phyloP scores from a whole-genome alignment of 805 yeast species.

The Lachancea waltii region DNA sequence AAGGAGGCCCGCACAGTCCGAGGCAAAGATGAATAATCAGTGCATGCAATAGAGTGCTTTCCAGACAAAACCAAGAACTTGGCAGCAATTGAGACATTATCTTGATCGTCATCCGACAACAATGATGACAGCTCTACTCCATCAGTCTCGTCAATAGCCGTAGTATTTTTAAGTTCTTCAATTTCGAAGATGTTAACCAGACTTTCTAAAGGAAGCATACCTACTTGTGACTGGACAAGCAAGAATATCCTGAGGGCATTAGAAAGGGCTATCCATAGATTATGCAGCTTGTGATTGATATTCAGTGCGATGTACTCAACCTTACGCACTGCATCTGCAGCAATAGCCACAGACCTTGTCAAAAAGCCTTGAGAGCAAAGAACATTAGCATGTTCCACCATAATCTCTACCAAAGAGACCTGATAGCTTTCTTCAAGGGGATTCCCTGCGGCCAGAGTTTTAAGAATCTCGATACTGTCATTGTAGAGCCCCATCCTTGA shows the following conservation, averaged over 20 bases:
- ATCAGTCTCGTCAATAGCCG: constrained; percentile 29
- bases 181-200: constrained; percentile 29
- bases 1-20: constrained; percentile 49
- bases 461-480: constrained; percentile 47
- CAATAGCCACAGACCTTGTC: constrained; percentile 53
- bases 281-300: constrained; percentile 35
- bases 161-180: constrained; percentile 7
- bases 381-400: constrained; percentile 46
- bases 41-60: constrained; percentile 37
- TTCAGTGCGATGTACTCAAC: constrained; percentile 16
- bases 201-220: constrained; percentile 43
- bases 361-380: constrained; percentile 55
- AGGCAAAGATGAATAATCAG: constrained; percentile 20
- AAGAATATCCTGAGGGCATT: constrained; percentile 51
- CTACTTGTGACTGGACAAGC: constrained; percentile 47
- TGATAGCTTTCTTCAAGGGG: constrained; percentile 48
- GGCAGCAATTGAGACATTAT: constrained; percentile 34
- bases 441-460: constrained; percentile 35
- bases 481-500: constrained; percentile 61
- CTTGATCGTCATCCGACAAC: constrained; percentile 19
- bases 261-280: constrained; percentile 61
- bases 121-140: constrained; percentile 16
- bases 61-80: constrained; percentile 41
- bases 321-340: constrained; percentile 39
- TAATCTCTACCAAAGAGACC: constrained; percentile 50